A percentile compares a stretch with the other conserved stretches of the same genome.
Conservation (phyloP, 1,284 basidiomycete species). For the Apiotrichum domesticum region DNA sequence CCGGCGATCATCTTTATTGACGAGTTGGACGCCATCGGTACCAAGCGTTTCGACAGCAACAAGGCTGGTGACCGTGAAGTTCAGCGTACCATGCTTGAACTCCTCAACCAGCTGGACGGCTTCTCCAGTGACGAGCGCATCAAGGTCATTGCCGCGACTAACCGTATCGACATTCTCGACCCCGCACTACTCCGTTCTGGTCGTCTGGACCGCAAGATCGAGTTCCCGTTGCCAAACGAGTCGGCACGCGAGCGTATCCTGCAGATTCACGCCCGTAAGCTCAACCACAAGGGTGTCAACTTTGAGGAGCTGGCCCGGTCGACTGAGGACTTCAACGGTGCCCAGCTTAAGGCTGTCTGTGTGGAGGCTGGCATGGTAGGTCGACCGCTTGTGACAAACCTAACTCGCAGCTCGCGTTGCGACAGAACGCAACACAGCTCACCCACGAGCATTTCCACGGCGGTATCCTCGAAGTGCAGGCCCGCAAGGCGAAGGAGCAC, state of each 20-base stretch:
- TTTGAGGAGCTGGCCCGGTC: constrained; percentile 68
- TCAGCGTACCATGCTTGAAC: constrained; percentile 97
- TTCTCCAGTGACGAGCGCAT: constrained; percentile 89
- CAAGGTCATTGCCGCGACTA: constrained; percentile 99
- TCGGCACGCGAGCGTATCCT: constrained; percentile 65
- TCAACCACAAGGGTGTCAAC: constrained; percentile 61
- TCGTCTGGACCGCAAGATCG: constrained; percentile 70
- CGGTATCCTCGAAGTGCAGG: constrained; percentile 90
- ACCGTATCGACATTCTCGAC: constrained; percentile 95
- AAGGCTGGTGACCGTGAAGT: constrained; percentile 98
- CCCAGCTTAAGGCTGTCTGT: constrained; percentile 74
- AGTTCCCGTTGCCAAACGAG: constrained; percentile 72
- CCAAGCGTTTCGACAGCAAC: constrained; percentile 97
- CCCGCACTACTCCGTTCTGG: constrained; percentile 69
- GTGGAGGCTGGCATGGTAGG: constrained; percentile 88
- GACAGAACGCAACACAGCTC: constrained; percentile 86
- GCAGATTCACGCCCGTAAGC: constrained; percentile 84
- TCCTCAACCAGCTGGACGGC: constrained; percentile 58
- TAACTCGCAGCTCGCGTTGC: constrained; percentile 48
- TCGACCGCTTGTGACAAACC: no score
- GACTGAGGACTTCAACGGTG: constrained; percentile 70
- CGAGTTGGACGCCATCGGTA: constrained; percentile 96
- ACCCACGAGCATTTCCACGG: constrained; percentile 85
- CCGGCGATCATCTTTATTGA: constrained; percentile 99
- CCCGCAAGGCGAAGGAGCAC: constrained; percentile 89